Evolutionary conservation across 495 filamentous ascomycete genomes (phyloP), one percentile per base, ranked within the genome.

Genomic region (Lasiosphaeriaceae sp.): DNA sequence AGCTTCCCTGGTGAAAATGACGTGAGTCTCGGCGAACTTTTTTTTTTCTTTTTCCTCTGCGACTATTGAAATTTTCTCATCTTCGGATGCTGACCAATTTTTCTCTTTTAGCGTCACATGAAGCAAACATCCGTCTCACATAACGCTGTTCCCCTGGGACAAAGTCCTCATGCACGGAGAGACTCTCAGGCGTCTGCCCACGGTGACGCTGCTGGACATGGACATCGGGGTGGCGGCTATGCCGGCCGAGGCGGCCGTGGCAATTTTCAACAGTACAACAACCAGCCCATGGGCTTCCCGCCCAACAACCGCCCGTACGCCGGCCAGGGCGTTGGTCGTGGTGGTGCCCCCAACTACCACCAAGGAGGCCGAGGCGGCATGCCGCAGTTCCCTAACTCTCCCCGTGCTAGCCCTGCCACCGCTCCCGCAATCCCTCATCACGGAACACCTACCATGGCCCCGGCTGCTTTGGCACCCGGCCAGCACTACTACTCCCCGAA

Each of bases 141-240:
- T 66, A 78, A 79, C 43, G 76, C 80, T 54, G 75, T 80, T 44
- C 81, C 83, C 47, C 77, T 88, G 58, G 83, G 81, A 35, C 88
- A 89, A 64, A 73, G 82, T 34, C 82, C 80, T 63, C 92, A 96
- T 67, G 76, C 88, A 51, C 86, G 92, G 49, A 85, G 89, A 62
- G 87, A 92, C 65, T 96, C 91, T 17, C 87, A 89, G 4, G 86
- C 90, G 69, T 90, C 88, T 12, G 79, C 84, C 47, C 88, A 91
- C 66, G 86, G 85, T 71, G 90, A 95, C 51, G 83, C 87, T 75
- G 80, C 81, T 71, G 79, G 79, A 53, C 84, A 83, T 54, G 81
- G 81, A 62, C 70, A 67, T 49, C 60, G 63, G 49, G 68, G 74
- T 24, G 70, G 73, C 43, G 79, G 81, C 35, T 76, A 58, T 59